Conservation (phyloP, 176 grass and related monocot genomes). For the Dactylis glomerata region DNA sequence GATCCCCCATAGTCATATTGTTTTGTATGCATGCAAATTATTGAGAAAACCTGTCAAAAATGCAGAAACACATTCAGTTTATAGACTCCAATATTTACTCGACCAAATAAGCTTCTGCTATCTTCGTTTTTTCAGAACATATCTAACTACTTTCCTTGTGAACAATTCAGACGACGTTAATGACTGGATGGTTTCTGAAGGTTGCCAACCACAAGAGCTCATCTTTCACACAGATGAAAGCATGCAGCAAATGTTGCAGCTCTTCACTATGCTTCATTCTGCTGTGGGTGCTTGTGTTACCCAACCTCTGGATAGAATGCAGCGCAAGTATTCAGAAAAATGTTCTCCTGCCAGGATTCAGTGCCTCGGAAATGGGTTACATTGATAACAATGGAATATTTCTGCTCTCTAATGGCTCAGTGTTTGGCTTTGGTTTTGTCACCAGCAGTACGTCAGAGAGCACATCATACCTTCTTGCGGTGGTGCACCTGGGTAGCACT, state of each 20-base stretch:
- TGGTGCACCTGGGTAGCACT: slow-evolving; percentile 45
- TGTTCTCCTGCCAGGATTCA: slow-evolving; percentile 49
- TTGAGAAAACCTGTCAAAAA: background rate
- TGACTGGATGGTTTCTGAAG: slow-evolving; percentile 29
- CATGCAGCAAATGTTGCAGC: background rate
- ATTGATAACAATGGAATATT: slow-evolving; percentile 77
- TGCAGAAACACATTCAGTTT: background rate
- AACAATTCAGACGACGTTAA: slow-evolving; percentile 16
- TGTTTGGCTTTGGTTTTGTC: slow-evolving; percentile 79
- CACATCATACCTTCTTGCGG: slow-evolving; percentile 60
- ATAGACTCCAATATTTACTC: background rate
- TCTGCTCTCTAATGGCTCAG: slow-evolving; percentile 64
- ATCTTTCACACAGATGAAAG: slow-evolving; percentile 26
- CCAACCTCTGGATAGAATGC: slow-evolving; percentile 38
- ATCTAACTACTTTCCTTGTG: background rate
- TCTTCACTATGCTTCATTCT: background rate
- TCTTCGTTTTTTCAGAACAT: background rate
- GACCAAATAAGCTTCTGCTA: background rate
- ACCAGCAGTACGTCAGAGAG: slow-evolving; percentile 30
- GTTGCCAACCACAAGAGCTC: background rate
- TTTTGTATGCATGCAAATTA: slow-evolving; percentile 12
- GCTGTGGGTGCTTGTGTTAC: slow-evolving; percentile 25
- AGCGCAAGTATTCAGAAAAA: slow-evolving; percentile 48
- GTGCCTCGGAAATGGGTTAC: slow-evolving; percentile 67
- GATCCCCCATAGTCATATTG: background rate